Evolutionary conservation across 2,329 filamentous ascomycete genomes (phyloP), one percentile per base, ranked within the genome.

Genomic region (Nemania sp.): DNA sequence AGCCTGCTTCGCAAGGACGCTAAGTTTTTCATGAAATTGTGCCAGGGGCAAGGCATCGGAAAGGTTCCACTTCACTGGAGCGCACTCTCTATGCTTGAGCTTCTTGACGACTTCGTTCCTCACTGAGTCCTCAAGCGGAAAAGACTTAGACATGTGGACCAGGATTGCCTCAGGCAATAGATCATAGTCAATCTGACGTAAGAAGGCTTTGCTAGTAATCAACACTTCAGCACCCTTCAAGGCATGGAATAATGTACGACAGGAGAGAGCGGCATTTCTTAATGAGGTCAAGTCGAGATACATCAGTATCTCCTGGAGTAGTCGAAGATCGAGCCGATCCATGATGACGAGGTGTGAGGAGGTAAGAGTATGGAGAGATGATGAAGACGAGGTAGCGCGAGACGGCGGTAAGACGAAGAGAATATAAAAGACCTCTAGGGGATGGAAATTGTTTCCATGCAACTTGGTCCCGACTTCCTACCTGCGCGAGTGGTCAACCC

Each of bases 131-230:
- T 3, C 2, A n/a, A n/a, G n/a, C 9, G 37, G 40, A 8, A 53
- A 19, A 28, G 5, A 3, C 17, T 23, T 7, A 7, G 52, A 54
- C 14, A 49, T 43, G n/a, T 43, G 5, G 3, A 56, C 49, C 8
- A 44, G 22, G 8, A 55, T 24, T 11, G 34, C 49, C 22, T 61
- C 59, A 2, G 56, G 50, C n/a, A 61, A 15, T 6, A 61, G 51
- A 23, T 46, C 39, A 23, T 39, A 33, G 20, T 49, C 12, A 30
- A 59, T 49, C 24, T 57, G 51, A 15, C 39, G 39, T 2, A 55
- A n/a, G n/a, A 57, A 19, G 3, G 40, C n/a, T 20, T 48, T 15
- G 23, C 41, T 22, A 1, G 49, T 46, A 20, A 61, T 57, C 0
- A 55, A 5, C 14, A 3, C 23, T 14, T 61, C 50, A 8, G 37